These are phyloP conservation scores for Stenocarpella maydis DNA, from an alignment of 2,329 filamentous ascomycete genomes.

Conservation along the genomic window DNA sequence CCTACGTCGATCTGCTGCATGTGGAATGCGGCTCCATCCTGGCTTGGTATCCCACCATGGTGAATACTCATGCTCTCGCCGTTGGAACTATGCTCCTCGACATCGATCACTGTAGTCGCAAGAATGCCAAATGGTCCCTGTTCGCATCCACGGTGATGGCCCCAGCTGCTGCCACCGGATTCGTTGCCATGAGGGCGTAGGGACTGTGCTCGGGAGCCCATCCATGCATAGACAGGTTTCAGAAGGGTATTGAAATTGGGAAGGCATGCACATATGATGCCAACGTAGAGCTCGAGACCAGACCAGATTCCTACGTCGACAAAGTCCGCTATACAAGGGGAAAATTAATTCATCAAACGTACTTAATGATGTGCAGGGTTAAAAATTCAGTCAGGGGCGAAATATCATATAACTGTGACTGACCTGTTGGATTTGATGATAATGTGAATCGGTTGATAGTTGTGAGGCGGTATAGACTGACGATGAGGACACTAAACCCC, in stretches of 20 bases:
- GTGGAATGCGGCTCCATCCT: background rate
- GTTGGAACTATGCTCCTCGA: slow-evolving; percentile 17
- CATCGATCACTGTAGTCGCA: slow-evolving; percentile 19
- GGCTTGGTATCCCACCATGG: background rate
- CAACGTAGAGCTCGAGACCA: slow-evolving; percentile 19
- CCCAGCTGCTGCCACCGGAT: background rate
- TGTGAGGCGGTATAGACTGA: slow-evolving; percentile 22
- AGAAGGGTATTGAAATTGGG: slow-evolving; percentile 22
- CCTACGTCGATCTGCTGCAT: slow-evolving; percentile 17
- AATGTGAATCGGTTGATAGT: slow-evolving; percentile 14
- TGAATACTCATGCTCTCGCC: background rate
- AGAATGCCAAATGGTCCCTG: slow-evolving; percentile 5
- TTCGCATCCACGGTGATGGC: background rate
- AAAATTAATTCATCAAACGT: background rate
- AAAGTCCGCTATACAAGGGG: background rate
- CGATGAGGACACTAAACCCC: background rate
- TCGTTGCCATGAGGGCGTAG: background rate
- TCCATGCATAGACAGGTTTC: slow-evolving; percentile 22
- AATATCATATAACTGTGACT: background rate
- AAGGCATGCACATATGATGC: slow-evolving; percentile 29
- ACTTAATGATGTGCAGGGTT: too few relatives aligned
- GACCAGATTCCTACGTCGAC: slow-evolving; percentile 24
- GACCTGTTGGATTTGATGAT: slow-evolving; percentile 21
- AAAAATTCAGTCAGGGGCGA: background rate
- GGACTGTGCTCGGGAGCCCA: background rate